Percentiles rank a stretch among this genome's conserved stretches.
Evolutionary conservation across 768 basidiomycete genomes (phyloP).

Genomic region (Boletus sp.): DNA sequence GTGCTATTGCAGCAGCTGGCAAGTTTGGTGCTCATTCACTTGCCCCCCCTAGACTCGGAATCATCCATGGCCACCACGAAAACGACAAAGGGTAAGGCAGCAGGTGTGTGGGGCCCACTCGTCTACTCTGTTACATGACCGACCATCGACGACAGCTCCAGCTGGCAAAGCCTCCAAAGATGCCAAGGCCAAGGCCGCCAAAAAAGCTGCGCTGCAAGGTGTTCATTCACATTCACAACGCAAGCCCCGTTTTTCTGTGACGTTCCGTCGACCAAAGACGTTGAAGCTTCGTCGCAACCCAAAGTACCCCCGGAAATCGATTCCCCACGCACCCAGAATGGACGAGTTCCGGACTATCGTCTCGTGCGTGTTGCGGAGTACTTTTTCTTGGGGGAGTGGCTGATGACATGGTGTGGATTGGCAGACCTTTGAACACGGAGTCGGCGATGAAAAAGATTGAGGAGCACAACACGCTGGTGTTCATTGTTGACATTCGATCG

Average conservation of each 20-base stretch:
- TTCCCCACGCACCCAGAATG: constrained; percentile 91
- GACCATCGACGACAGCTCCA: constrained; percentile 1
- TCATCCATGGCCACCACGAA: constrained; percentile 66
- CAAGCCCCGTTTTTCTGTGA: constrained; percentile 81
- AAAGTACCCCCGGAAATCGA: constrained; percentile 92
- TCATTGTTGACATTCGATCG: constrained; percentile 90
- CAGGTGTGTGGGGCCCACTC: constrained; percentile 31
- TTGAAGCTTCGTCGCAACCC: constrained; percentile 79
- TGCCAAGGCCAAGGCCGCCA: constrained; percentile 87
- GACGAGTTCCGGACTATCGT: constrained; percentile 95
- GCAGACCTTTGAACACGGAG: constrained; percentile 88
- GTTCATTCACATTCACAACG: constrained; percentile 69
- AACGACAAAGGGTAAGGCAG: constrained; percentile 59
- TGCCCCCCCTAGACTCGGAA: constrained; percentile 9
- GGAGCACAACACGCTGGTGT: constrained; percentile 99
- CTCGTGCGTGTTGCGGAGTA: constrained; percentile 51
- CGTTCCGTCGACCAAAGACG: constrained; percentile 97
- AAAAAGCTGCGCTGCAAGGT: constrained; percentile 94
- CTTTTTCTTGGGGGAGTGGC: not conserved
- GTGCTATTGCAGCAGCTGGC: not conserved
- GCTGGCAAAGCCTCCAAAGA: constrained; percentile 37
- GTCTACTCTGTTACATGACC: constrained; percentile 27
- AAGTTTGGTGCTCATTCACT: constrained; percentile 3
- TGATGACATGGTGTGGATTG: not conserved
- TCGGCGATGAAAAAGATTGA: constrained; percentile 99